Base-by-base conservation (phyloP, 169 alveolate species). In the Eimeria praecox region DNA sequence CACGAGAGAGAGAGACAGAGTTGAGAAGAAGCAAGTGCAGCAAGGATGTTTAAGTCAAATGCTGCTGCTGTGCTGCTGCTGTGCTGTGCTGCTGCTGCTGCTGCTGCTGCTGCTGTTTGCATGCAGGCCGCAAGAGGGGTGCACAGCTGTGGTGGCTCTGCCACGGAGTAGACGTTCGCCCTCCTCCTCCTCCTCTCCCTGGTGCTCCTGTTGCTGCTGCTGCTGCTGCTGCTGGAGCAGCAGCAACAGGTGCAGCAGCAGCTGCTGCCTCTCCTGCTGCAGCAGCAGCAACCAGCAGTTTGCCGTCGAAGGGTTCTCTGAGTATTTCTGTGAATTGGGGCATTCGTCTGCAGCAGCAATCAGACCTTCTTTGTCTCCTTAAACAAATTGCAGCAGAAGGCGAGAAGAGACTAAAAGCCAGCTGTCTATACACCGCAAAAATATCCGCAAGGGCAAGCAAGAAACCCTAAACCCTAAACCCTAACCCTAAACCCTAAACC, bases 281-380 rank as follows among this genome's bases (percentile, higher is more conserved):
- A 27, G 46, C 94, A 1, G 56, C 44, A 54, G 49, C 49, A 64
- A 24, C 30, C 14, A 42, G 62, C 94, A 40, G 66, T 42, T 0
- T 62, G 40, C 93, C 92, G 9, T 62, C 85, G 5, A 66, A 69
- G 35, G 59, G 92, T 20, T 64, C 93, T 16, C 54, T 94, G 44
- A 83, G 94, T 33, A 35, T 94, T 27, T 71, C 93, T 52, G 94
- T 94, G 35, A 94, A 94, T 42, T 94, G 96, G 96, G 96, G 96
- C 30, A 69, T 94, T 18, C 94, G 96, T n/a, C 83, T 94, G 44
- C 35, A 56, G 42, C 64, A 27, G 42, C 75, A 82, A 38, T 22
- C 69, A 12, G 95, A 88, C 6, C 83, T 86, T 2, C 49, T 83
- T 27, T 59, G 73, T 46, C 92, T 94, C 42, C 87, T 94, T 46